Base-by-base conservation (phyloP, 345 rosid genomes). In the Chamaenerion angustifolium region DNA sequence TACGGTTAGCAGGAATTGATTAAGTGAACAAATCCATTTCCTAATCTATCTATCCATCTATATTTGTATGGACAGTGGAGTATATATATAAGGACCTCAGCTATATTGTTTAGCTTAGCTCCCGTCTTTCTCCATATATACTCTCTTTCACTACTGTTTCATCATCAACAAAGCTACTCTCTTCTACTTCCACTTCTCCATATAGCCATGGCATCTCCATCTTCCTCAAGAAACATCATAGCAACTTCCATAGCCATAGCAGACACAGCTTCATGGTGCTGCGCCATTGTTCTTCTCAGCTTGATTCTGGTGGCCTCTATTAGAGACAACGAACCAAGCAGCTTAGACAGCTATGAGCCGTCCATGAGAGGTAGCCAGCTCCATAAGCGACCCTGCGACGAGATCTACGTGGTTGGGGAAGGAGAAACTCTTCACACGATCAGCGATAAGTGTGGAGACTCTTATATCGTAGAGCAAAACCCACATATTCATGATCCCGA, bases 401-500 rank as follows among this genome's bases (percentile, higher is more conserved):
- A 68, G 55, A 68, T 68, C 41, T 68, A 68, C 18, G 59, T 63
- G 40, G 73, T 68, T 12, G 16, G 64, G 37, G 68, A 68, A 4
- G 73, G 73, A 2, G 73, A 68, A 62, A 68, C 73, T 37, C 65
- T 68, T 16, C 64, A 68, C 53, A 64, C 68, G 17, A 68, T 68
- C 51, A 56, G 73, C 40, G 68, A 68, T 48, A 64, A 64, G 73
- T 68, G 73, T 10, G 73, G 56, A 3, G 73, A 68, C 65, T 68
- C 73, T 18, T 68, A 50, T 44, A 68, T 68, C 41, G 68, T 68
- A 12, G 73, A 68, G 49, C 50, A 53, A 68, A 68, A 68, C 58
- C 73, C 73, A 10, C 73, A 68, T 49, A 64, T 68, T 54, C 68
- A 68, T 44, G 73, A 68, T 56, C 68, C 68, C 10, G 73, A 68